phyloP scores from a whole-genome alignment of 192 early-diverging fungal genomes.

The Funneliformis mosseae region DNA sequence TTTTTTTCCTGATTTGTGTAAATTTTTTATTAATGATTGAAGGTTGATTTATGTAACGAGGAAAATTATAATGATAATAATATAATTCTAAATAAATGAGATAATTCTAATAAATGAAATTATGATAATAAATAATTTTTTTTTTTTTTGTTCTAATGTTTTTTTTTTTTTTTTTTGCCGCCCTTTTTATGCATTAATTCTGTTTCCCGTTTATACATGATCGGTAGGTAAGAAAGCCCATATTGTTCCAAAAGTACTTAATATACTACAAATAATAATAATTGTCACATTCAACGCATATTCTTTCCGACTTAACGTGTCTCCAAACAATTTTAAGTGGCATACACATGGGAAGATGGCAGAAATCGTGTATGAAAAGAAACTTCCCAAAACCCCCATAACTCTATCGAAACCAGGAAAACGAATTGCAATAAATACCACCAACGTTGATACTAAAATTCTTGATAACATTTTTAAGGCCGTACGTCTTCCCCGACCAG shows the following conservation, averaged over 20 bases:
- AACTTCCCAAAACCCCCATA: slow-evolving; percentile 63
- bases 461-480: slow-evolving; percentile 37
- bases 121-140: too few relatives aligned
- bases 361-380: slow-evolving; percentile 54
- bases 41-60: too few relatives aligned
- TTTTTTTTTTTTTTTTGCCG: neutral
- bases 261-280: slow-evolving; percentile 20
- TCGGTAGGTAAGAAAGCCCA: slow-evolving; percentile 36
- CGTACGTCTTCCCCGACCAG: slow-evolving; percentile 35
- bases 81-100: too few relatives aligned
- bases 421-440: slow-evolving; percentile 54
- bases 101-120: too few relatives aligned
- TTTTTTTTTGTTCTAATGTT: too few relatives aligned
- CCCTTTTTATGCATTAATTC: neutral
- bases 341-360: slow-evolving; percentile 55
- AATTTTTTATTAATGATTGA: too few relatives aligned
- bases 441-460: slow-evolving; percentile 38
- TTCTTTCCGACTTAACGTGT: neutral
- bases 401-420: slow-evolving; percentile 70
- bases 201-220: neutral
- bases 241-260: slow-evolving; percentile 34
- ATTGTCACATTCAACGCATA: slow-evolving; percentile 21
- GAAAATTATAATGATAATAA: too few relatives aligned
- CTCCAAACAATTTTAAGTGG: slow-evolving; percentile 48
- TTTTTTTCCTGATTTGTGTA: too few relatives aligned